A percentile compares a stretch with the other conserved stretches of the same genome.
Conservation (phyloP, 306 rosid species). For the Hippophae tibetana region DNA sequence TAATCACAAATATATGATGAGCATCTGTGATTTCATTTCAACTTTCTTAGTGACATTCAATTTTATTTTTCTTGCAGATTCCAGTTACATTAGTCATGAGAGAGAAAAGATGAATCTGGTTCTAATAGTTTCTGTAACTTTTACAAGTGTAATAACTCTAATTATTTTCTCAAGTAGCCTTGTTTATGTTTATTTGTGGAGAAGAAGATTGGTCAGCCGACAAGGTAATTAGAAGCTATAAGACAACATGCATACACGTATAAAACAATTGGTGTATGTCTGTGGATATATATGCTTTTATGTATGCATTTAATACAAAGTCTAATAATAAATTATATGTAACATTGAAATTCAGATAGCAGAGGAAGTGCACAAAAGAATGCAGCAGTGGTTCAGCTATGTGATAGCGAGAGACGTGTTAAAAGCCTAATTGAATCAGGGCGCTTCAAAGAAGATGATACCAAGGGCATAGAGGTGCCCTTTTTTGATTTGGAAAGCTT, state of each 20-base stretch:
- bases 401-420: slow-evolving; percentile 28
- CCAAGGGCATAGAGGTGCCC: slow-evolving; percentile 52
- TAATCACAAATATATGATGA: too few relatives aligned
- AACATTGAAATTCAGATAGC: slow-evolving; percentile 38
- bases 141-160: slow-evolving; percentile 25
- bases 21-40: too few relatives aligned
- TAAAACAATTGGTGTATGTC: not conserved
- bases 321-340: too few relatives aligned
- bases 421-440: slow-evolving; percentile 48
- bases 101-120: slow-evolving; percentile 25
- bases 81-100: slow-evolving; percentile 14
- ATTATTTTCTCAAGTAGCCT: slow-evolving; percentile 37
- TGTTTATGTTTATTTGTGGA: slow-evolving; percentile 32
- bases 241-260: not conserved
- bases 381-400: slow-evolving; percentile 31
- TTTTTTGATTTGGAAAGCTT: slow-evolving; percentile 52
- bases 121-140: slow-evolving; percentile 30
- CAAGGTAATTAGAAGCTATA: slow-evolving; percentile 33
- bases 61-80: slow-evolving; percentile 26
- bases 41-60: not conserved
- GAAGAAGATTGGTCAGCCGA: slow-evolving; percentile 28
- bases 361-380: slow-evolving; percentile 34
- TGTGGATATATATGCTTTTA: not conserved
- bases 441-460: slow-evolving; percentile 43
- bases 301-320: slow-evolving; percentile 6